A percentile compares a stretch with the other conserved stretches of the same genome.
phyloP scores from a whole-genome alignment of 495 filamentous ascomycete species.

The Neurospora africana region DNA sequence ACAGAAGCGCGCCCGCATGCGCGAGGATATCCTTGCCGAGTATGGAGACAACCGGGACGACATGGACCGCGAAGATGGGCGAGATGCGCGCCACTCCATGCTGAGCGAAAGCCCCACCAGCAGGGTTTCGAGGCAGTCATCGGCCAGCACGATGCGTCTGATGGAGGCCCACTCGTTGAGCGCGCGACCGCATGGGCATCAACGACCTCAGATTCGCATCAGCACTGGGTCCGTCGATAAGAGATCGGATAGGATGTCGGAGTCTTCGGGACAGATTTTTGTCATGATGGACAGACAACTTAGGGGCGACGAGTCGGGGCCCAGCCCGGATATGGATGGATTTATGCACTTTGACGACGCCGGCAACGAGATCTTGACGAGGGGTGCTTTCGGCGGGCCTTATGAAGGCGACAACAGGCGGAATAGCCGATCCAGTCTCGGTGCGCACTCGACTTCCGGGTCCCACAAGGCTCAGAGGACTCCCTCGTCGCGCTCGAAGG shows the following conservation, averaged over 20 bases:
- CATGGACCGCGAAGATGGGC: slow-evolving; percentile 6
- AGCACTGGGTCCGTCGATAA: slow-evolving; percentile 3
- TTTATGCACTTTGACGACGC: slow-evolving; percentile 27
- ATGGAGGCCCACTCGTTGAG: slow-evolving; percentile 6
- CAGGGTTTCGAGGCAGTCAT: slow-evolving; percentile 21
- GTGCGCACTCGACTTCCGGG: slow-evolving; percentile 2
- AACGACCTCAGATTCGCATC: neutral
- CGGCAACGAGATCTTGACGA: slow-evolving; percentile 14
- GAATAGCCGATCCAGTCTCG: slow-evolving; percentile 10
- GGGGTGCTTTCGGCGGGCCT: neutral
- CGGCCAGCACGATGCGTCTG: slow-evolving; percentile 19
- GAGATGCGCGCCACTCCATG: slow-evolving; percentile 6
- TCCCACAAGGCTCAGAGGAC: slow-evolving; percentile 4
- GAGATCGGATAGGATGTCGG: neutral
- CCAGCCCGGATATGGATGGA: slow-evolving; percentile 29
- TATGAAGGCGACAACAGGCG: neutral
- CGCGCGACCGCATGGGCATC: slow-evolving; percentile 13
- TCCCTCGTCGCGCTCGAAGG: neutral
- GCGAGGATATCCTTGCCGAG: slow-evolving; percentile 58
- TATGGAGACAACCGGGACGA: slow-evolving; percentile 20
- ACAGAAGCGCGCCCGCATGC: slow-evolving; percentile 64
- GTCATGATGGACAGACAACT: slow-evolving; percentile 14
- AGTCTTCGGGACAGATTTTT: slow-evolving; percentile 17
- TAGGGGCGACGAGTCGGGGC: slow-evolving; percentile 22
- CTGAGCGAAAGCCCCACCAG: slow-evolving; percentile 15